A percentile compares a stretch with the other conserved stretches of the same genome.
Evolutionary conservation across 2,329 filamentous ascomycete species (phyloP).

Genomic region (Colletotrichum sidae): DNA sequence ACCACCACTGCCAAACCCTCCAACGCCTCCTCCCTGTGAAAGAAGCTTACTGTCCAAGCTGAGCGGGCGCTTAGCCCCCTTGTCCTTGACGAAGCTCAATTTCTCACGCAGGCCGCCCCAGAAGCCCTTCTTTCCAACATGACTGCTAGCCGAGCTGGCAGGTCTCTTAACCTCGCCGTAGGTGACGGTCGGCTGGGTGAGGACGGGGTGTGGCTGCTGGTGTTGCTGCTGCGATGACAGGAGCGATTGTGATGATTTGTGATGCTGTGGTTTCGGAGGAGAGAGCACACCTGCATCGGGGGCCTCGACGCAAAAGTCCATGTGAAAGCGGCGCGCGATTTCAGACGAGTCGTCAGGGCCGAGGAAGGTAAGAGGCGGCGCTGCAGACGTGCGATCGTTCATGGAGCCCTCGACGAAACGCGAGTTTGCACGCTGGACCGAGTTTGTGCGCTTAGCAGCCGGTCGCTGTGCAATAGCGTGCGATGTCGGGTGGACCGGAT

Average conservation of each 20-base stretch:
- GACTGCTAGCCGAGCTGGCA: slow-evolving; percentile 35
- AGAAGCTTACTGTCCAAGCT: slow-evolving; percentile 39
- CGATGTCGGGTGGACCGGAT: slow-evolving; percentile 27
- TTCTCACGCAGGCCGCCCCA: slow-evolving; percentile 46
- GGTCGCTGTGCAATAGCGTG: slow-evolving; percentile 23
- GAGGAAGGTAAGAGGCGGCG: slow-evolving; percentile 76
- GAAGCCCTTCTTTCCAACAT: slow-evolving; percentile 42
- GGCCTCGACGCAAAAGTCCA: slow-evolving; percentile 39
- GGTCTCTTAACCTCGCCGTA: slow-evolving; percentile 35
- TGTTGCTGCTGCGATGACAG: slow-evolving; percentile 26
- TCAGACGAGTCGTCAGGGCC: slow-evolving; percentile 50
- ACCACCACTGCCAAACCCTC: slow-evolving; percentile 9
- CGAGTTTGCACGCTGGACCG: slow-evolving; percentile 35
- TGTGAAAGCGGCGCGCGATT: slow-evolving; percentile 42
- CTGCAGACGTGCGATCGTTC: slow-evolving; percentile 81
- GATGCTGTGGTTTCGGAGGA: slow-evolving; percentile 27
- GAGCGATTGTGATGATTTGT: slow-evolving; percentile 26
- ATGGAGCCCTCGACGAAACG: slow-evolving; percentile 85
- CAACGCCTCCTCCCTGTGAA: slow-evolving; percentile 24
- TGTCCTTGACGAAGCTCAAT: slow-evolving; percentile 40
- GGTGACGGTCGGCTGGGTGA: slow-evolving; percentile 27
- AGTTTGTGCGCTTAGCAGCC: slow-evolving; percentile 31
- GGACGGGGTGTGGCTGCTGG: slow-evolving; percentile 28
- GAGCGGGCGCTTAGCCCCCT: slow-evolving; percentile 37
- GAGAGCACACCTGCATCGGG: slow-evolving; percentile 36